These are phyloP conservation scores for Papiliotrema laurentii DNA, from an alignment of 1,284 basidiomycete genomes.

Conservation along the genomic window DNA sequence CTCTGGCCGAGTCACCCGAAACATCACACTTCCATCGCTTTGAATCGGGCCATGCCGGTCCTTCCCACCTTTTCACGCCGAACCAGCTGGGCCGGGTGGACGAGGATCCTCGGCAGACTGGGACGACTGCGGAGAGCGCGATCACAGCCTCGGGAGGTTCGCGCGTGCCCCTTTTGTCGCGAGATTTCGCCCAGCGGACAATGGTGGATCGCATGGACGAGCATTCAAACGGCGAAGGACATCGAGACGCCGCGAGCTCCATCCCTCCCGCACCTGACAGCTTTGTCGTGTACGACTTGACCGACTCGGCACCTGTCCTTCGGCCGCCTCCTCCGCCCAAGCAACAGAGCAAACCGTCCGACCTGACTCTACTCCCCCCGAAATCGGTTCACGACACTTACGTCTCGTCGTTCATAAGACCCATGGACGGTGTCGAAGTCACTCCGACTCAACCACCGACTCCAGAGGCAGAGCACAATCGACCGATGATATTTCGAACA, in stretches of 20 bases:
- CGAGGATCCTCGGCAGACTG: not conserved
- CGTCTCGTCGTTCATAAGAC: constrained; percentile 9
- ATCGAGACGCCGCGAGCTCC: not conserved
- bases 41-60: not conserved
- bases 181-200: not conserved
- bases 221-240: not conserved
- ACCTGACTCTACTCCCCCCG: constrained; percentile 9
- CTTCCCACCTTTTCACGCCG: not conserved
- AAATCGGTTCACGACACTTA: constrained; percentile 12
- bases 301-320: not conserved
- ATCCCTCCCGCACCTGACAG: not conserved
- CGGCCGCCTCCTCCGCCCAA: not conserved
- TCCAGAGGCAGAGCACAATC: constrained; percentile 5
- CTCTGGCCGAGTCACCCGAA: constrained; percentile 3
- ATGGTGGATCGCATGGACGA: not conserved
- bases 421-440: constrained; percentile 1
- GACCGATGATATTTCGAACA: constrained; percentile 6
- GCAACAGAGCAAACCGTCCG: not conserved
- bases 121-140: not conserved
- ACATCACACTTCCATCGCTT: not conserved
- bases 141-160: constrained; percentile 1
- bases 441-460: constrained; percentile 10
- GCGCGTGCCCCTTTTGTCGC: not conserved
- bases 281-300: not conserved
- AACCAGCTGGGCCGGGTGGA: not conserved